phyloP scores from a whole-genome alignment of 202 grass and related monocot species.

The Musa balbisiana region DNA sequence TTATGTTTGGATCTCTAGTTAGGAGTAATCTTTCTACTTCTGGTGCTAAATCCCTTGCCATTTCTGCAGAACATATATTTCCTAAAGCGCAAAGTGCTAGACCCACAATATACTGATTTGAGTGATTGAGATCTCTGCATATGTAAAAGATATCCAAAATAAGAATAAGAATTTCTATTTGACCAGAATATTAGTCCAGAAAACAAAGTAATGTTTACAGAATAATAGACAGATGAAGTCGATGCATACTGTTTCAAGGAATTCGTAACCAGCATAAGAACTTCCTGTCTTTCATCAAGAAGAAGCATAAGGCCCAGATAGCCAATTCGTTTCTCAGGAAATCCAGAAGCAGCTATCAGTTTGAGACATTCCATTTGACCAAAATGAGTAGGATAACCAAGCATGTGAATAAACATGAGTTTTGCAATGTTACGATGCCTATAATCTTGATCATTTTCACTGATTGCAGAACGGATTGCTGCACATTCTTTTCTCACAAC shows the following conservation, averaged over 20 bases:
- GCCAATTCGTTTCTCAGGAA: conserved; percentile 95
- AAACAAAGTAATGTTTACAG: background rate
- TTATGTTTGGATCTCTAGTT: conserved; percentile 84
- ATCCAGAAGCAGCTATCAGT: conserved; percentile 85
- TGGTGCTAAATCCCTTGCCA: conserved; percentile 88
- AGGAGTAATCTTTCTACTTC: conserved; percentile 95
- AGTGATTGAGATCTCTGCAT: conserved; percentile 98
- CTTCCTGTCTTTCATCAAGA: conserved; percentile 98
- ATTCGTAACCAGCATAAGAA: conserved; percentile 99
- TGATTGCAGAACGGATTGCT: conserved; percentile 90
- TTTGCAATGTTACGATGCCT: conserved; percentile 95
- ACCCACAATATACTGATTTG: conserved; percentile 96
- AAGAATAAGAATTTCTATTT: background rate
- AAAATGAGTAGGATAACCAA: conserved; percentile 99
- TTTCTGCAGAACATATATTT: conserved; percentile 99
- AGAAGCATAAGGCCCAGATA: conserved; percentile 96
- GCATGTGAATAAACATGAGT: conserved; percentile 99
- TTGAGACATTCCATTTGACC: conserved; percentile 99
- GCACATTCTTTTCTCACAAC: conserved; percentile 99
- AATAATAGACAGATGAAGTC: conserved; percentile 5
- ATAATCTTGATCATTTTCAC: conserved; percentile 87
- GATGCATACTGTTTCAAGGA: conserved; percentile 99
- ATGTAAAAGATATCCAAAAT: conserved; percentile 29
- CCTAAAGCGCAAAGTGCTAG: conserved; percentile 95
- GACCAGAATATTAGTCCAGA: background rate